Percentiles rank a stretch among this genome's conserved stretches.
phyloP scores from a whole-genome alignment of 441 rosid species.

The Gossypium gossypioides region DNA sequence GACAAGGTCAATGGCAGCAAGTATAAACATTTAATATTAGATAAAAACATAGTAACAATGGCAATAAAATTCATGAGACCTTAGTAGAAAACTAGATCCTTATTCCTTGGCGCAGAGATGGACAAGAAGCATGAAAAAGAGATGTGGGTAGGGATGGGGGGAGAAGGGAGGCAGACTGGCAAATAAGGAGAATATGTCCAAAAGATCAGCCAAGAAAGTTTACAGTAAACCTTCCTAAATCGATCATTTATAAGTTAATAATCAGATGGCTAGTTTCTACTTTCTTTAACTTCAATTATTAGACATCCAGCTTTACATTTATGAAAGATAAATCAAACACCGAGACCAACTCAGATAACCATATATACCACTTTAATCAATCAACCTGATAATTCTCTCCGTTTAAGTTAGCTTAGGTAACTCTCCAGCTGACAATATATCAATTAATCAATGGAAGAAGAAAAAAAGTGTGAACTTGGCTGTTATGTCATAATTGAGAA shows the following conservation, averaged over 20 bases:
- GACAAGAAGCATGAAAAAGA: neutral
- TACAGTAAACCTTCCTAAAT: neutral
- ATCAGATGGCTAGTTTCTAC: neutral
- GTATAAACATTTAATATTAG: neutral
- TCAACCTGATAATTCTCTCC: neutral
- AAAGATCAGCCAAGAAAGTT: neutral
- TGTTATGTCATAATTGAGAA: neutral
- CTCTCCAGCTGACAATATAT: neutral
- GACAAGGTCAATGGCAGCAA: neutral
- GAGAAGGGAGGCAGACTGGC: neutral
- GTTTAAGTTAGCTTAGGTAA: constrained; percentile 3
- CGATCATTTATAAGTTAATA: neutral
- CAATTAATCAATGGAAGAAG: neutral
- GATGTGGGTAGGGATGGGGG: neutral
- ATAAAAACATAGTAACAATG: neutral
- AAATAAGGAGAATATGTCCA: neutral
- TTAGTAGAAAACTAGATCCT: neutral
- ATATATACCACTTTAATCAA: neutral
- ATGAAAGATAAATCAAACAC: neutral
- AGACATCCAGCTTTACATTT: neutral
- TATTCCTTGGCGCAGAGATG: neutral
- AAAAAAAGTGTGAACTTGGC: neutral
- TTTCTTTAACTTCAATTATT: neutral
- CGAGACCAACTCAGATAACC: neutral
- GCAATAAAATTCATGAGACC: neutral